A percentile compares a stretch with the other conserved stretches of the same genome.
phyloP scores from a whole-genome alignment of 208 protist species.

The Acanthamoeba healyi region DNA sequence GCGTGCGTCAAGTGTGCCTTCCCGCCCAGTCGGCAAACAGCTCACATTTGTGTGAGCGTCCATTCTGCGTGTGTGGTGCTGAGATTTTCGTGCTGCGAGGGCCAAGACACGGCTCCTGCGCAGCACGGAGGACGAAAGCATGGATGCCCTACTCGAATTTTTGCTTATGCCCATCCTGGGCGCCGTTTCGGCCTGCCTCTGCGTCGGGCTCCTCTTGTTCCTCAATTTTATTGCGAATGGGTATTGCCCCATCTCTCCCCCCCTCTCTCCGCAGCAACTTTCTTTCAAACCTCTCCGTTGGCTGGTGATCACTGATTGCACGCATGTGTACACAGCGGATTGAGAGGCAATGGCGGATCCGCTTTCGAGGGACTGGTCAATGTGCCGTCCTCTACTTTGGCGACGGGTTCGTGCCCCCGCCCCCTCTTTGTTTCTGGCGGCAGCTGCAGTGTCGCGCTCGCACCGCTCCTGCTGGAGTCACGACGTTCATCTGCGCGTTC shows the following conservation, averaged over 20 bases:
- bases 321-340: background rate
- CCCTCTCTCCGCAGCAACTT: background rate
- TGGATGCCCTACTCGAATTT: slow-evolving; percentile 16
- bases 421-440: no score
- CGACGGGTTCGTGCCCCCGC: background rate
- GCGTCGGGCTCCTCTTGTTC: background rate
- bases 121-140: background rate
- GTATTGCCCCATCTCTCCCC: background rate
- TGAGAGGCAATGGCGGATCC: background rate
- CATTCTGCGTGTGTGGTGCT: no score
- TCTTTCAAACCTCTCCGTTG: background rate
- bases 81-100: background rate
- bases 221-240: slow-evolving; percentile 22
- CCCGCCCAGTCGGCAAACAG: background rate
- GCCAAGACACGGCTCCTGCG: background rate
- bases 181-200: background rate
- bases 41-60: background rate
- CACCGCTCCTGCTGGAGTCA: background rate
- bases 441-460: no score
- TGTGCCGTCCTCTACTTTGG: slow-evolving; percentile 21
- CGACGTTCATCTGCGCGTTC: background rate
- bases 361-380: slow-evolving; percentile 42
- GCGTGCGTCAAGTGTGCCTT: background rate
- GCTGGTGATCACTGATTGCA: background rate
- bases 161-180: slow-evolving; percentile 1